phyloP scores from a whole-genome alignment of 129 eudicot species.

The Flaveria ramosissima region DNA sequence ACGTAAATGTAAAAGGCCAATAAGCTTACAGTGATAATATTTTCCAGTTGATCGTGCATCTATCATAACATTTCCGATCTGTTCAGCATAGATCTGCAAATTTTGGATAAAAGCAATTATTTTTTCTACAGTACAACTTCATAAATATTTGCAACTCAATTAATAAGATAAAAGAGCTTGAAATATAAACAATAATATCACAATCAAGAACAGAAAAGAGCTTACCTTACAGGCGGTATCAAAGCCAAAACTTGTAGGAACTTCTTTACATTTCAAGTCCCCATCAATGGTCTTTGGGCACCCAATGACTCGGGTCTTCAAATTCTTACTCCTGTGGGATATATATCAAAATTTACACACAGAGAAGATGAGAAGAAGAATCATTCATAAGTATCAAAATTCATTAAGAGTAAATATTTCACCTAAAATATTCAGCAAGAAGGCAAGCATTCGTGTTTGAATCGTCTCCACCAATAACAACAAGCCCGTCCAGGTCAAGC shows the following conservation, averaged over 20 bases:
- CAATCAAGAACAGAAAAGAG: neutral
- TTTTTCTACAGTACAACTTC: neutral
- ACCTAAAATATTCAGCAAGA: constrained; percentile 96
- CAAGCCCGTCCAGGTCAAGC: constrained; percentile 97
- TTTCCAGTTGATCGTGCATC: constrained; percentile 99
- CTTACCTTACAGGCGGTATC: constrained; percentile 98
- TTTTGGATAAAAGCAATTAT: neutral
- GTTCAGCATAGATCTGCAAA: constrained; percentile 91
- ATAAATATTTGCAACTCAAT: neutral
- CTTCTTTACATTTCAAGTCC: constrained; percentile 96
- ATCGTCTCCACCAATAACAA: constrained; percentile 98
- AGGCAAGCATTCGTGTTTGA: constrained; percentile 99
- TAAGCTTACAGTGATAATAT: constrained; percentile 93
- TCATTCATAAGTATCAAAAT: neutral
- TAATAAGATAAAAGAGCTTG: neutral
- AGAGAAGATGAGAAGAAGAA: neutral
- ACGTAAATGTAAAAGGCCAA: neutral
- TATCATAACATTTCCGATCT: constrained; percentile 97
- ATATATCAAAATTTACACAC: neutral
- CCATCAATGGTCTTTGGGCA: constrained; percentile 99
- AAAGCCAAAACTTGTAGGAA: constrained; percentile 95
- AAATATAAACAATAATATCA: constrained; percentile 1
- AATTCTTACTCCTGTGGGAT: constrained; percentile 68
- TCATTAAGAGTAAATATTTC: neutral
- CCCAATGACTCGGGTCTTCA: constrained; percentile 92